phyloP scores from a whole-genome alignment of 169 alveolate genomes.

The Plasmodium gaboni region DNA sequence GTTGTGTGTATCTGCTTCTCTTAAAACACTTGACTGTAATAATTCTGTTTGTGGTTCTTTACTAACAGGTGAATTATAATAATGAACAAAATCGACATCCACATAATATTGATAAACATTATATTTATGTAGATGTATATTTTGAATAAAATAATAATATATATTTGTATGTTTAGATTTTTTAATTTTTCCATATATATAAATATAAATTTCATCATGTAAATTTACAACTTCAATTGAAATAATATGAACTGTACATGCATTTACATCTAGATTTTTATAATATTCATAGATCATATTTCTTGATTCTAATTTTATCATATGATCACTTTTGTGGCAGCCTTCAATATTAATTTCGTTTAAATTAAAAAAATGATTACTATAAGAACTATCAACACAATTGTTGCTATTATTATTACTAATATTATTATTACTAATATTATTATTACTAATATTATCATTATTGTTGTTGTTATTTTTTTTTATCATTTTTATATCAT shows the following conservation, averaged over 20 bases:
- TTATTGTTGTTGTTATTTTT: not conserved
- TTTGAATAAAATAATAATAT: constrained; percentile 42
- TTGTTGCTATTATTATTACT: not conserved
- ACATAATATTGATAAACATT: constrained; percentile 61
- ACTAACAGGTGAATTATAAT: constrained; percentile 2
- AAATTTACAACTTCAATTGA: constrained; percentile 57
- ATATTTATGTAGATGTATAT: constrained; percentile 57
- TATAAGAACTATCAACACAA: not conserved
- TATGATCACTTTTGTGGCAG: constrained; percentile 23
- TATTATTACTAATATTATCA: not conserved
- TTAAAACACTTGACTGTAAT: too few species aligned
- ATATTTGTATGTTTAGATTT: constrained; percentile 40
- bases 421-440: not conserved
- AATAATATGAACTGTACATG: constrained; percentile 53
- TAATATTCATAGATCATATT: constrained; percentile 37
- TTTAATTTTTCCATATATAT: constrained; percentile 67
- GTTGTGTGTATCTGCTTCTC: too few species aligned
- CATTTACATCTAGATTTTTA: constrained; percentile 18
- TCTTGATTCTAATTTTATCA: constrained; percentile 32
- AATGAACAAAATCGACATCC: constrained; percentile 61
- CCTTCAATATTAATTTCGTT: constrained; percentile 40
- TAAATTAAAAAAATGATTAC: constrained; percentile 15
- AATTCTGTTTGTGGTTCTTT: not conserved
- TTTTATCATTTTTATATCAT: not conserved
- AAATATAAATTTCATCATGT: constrained; percentile 54